A percentile compares a stretch with the other conserved stretches of the same genome.
Evolutionary conservation across 768 basidiomycete genomes (phyloP).

Genomic region (Rhizopogon sp.): DNA sequence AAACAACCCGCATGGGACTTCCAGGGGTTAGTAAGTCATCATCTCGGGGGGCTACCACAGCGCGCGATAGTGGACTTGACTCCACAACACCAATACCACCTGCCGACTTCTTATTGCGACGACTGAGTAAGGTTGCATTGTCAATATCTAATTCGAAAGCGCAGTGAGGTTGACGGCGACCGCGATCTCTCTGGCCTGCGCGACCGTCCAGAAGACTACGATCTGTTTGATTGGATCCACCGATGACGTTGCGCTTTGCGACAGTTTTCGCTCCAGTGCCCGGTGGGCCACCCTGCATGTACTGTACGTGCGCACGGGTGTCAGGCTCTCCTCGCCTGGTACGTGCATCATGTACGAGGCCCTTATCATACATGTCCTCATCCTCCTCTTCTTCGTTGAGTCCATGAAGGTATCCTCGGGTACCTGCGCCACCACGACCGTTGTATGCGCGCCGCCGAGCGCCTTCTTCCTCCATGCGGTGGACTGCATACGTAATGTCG

Average conservation of each 20-base stretch:
- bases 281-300: not conserved
- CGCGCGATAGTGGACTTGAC: slow-evolving; percentile 31
- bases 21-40: slow-evolving; percentile 13
- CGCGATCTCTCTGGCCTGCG: slow-evolving; percentile 65
- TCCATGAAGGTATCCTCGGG: slow-evolving; percentile 71
- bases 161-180: slow-evolving; percentile 28
- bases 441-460: slow-evolving; percentile 80
- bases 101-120: slow-evolving; percentile 45
- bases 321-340: slow-evolving; percentile 32
- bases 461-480: slow-evolving; percentile 99
- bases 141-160: slow-evolving; percentile 85
- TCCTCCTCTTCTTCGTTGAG: slow-evolving; percentile 94
- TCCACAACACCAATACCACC: slow-evolving; percentile 16
- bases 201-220: slow-evolving; percentile 49
- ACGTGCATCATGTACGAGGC: slow-evolving; percentile 45
- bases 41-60: slow-evolving; percentile 2
- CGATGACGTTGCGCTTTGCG: slow-evolving; percentile 7
- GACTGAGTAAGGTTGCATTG: slow-evolving; percentile 80
- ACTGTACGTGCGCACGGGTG: not conserved
- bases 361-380: slow-evolving; percentile 42
- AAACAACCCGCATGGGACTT: slow-evolving; percentile 29
- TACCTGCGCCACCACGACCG: slow-evolving; percentile 72
- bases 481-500: slow-evolving; percentile 97
- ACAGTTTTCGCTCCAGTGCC: slow-evolving; percentile 9
- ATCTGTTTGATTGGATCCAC: slow-evolving; percentile 12